Percentiles rank a stretch among this genome's conserved stretches.
Evolutionary conservation across 345 rosid species (phyloP).

Genomic region (Arabis alpina): DNA sequence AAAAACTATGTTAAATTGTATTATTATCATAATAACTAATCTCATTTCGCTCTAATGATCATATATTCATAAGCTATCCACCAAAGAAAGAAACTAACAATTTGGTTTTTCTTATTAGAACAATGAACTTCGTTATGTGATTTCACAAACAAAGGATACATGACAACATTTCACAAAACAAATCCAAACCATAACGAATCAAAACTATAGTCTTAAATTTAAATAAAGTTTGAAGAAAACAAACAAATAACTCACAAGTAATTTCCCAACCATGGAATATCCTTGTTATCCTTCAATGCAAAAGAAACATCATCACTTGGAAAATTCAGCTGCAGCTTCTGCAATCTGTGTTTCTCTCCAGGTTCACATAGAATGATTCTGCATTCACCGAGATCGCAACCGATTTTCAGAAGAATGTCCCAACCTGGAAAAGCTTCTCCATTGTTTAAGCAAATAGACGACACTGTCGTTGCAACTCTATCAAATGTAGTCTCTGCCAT

Average conservation of each 20-base stretch:
- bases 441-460: conserved; percentile 73
- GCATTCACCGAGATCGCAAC: conserved; percentile 94
- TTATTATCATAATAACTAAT: too few relatives aligned
- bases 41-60: too few relatives aligned
- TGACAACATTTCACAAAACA: conserved; percentile 2
- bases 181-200: conserved; percentile 20
- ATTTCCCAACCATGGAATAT: conserved; percentile 83
- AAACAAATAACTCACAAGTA: conserved; percentile 54
- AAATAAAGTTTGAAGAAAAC: conserved; percentile 18
- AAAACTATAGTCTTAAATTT: conserved; percentile 29
- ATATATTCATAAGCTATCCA: too few relatives aligned
- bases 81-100: too few relatives aligned
- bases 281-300: conserved; percentile 81
- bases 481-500: conserved; percentile 90
- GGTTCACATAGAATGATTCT: conserved; percentile 84
- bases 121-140: too few relatives aligned
- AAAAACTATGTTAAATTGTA: too few relatives aligned
- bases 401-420: conserved; percentile 78
- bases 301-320: conserved; percentile 96
- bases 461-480: conserved; percentile 78
- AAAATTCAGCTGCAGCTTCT: conserved; percentile 94
- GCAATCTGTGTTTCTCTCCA: conserved; percentile 78
- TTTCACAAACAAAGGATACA: conserved; percentile 27
- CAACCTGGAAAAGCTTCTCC: conserved; percentile 91
- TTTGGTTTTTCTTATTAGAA: too few relatives aligned